Evolutionary conservation across 768 basidiomycete species (phyloP).

Genomic region (Mrakia frigida): DNA sequence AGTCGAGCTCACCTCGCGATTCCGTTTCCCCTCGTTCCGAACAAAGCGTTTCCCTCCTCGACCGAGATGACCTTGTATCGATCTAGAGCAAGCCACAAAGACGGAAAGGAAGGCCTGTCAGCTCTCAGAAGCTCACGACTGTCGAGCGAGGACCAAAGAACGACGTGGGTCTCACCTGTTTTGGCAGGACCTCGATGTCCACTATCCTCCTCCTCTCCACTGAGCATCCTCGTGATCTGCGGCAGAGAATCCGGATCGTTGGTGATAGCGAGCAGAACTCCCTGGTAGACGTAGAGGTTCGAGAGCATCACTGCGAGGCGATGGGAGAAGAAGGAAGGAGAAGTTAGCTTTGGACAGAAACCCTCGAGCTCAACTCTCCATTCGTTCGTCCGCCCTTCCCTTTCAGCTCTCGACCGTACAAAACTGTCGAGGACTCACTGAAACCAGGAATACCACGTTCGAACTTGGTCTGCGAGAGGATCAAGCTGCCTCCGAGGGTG

Average conservation of each 20-base stretch:
- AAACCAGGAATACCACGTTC: conserved; percentile 28
- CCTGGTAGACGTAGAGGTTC: conserved; percentile 1
- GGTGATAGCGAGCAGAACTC: neutral
- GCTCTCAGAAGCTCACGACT: neutral
- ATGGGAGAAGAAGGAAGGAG: neutral
- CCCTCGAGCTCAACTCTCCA: neutral
- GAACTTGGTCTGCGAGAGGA: conserved; percentile 22
- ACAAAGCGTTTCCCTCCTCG: conserved; percentile 11
- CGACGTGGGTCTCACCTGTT: neutral
- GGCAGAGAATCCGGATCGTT: neutral
- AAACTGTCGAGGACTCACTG: conserved; percentile 8
- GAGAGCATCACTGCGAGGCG: neutral
- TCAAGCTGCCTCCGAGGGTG: conserved; percentile 3
- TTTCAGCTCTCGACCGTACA: neutral
- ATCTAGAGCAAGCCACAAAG: neutral
- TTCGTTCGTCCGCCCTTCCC: no score
- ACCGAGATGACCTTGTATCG: neutral
- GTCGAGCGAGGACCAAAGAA: neutral
- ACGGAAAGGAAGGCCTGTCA: neutral
- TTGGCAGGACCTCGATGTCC: neutral
- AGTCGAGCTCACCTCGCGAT: conserved; percentile 4
- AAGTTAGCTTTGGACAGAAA: neutral
- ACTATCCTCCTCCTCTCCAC: neutral
- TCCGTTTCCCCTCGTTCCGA: conserved; percentile 12
- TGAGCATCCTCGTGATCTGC: neutral